phyloP scores from a whole-genome alignment of 768 basidiomycete genomes.

The Panaeolus cyanescens region DNA sequence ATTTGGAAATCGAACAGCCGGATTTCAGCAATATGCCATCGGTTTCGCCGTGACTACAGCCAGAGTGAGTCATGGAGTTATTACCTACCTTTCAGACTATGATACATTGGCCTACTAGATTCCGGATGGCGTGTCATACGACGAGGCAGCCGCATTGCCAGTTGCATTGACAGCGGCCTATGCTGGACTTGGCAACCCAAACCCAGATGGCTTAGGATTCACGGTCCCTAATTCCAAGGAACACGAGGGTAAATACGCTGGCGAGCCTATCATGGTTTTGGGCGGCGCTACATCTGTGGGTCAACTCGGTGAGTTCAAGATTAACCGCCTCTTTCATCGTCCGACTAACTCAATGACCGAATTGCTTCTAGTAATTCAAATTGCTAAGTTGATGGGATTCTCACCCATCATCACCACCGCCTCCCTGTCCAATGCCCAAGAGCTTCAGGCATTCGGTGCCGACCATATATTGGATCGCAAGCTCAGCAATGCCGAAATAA shows the following conservation, averaged over 20 bases:
- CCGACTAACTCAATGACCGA: constrained; percentile 7
- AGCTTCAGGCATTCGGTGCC: constrained; percentile 40
- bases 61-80: constrained; percentile 34
- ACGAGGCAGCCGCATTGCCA: constrained; percentile 37
- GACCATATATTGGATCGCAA: constrained; percentile 37
- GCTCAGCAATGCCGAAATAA: background rate
- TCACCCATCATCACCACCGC: constrained; percentile 43
- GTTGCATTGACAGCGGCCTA: constrained; percentile 27
- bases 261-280: constrained; percentile 16
- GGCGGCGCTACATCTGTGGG: constrained; percentile 32
- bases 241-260: constrained; percentile 3
- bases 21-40: constrained; percentile 49
- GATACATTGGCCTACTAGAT: constrained; percentile 27
- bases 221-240: background rate
- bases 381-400: constrained; percentile 39
- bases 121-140: constrained; percentile 33
- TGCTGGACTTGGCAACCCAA: constrained; percentile 29
- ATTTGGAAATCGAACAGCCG: constrained; percentile 35
- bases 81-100: constrained; percentile 42
- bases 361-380: constrained; percentile 37
- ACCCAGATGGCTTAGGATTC: constrained; percentile 17
- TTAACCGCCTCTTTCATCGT: constrained; percentile 28
- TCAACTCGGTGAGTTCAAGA: constrained; percentile 23
- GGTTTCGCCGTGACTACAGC: constrained; percentile 38
- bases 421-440: constrained; percentile 23